Percentiles rank a stretch among this genome's conserved stretches.
Evolutionary conservation across 1,284 basidiomycete genomes (phyloP).

Genomic region (Fistulinella cinereoalba): DNA sequence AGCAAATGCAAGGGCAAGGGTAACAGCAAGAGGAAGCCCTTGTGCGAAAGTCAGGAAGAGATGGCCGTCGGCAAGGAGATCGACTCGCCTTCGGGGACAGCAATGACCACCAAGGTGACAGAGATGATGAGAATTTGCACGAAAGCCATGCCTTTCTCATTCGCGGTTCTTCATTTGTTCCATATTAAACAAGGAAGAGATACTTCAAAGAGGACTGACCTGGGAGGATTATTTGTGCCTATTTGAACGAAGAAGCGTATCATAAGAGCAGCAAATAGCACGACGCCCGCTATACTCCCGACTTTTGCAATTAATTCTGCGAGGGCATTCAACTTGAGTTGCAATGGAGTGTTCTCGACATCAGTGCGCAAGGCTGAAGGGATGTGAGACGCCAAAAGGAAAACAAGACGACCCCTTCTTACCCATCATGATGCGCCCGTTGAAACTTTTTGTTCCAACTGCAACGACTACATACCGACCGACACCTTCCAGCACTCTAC

Average conservation of each 20-base stretch:
- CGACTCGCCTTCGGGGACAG: constrained; percentile 95
- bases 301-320: constrained; percentile 94
- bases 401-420: constrained; percentile 23
- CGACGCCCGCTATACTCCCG: constrained; percentile 78
- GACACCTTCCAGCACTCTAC: constrained; percentile 93
- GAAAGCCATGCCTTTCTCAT: constrained; percentile 87
- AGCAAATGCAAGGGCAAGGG: constrained; percentile 92
- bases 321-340: constrained; percentile 88
- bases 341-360: constrained; percentile 86
- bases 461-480: constrained; percentile 91
- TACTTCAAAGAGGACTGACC: constrained; percentile 33
- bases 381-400: constrained; percentile 13
- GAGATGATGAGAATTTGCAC: constrained; percentile 97
- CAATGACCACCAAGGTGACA: constrained; percentile 92
- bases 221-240: constrained; percentile 50
- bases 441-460: constrained; percentile 90
- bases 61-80: too few relatives aligned
- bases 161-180: constrained; percentile 51
- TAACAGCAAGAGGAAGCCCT: constrained; percentile 95
- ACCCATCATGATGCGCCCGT: constrained; percentile 97
- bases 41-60: too few relatives aligned
- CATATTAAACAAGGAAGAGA: not conserved
- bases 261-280: constrained; percentile 85
- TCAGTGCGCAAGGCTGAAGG: constrained; percentile 72
- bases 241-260: constrained; percentile 94